Evolutionary conservation across 2,329 filamentous ascomycete genomes (phyloP).

Genomic region (Diaporthe longicolla): DNA sequence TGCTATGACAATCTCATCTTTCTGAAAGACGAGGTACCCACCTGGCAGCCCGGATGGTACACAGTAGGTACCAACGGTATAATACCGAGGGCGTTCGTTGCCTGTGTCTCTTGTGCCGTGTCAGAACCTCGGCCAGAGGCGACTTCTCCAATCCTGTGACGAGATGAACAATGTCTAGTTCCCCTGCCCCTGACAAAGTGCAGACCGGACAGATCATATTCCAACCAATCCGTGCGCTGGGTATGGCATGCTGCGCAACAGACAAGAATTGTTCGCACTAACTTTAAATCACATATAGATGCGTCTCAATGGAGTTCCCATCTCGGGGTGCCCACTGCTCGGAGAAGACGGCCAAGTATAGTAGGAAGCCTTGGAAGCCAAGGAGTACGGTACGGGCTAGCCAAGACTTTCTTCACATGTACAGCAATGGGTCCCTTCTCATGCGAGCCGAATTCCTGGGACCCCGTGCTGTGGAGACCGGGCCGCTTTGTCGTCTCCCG

Average conservation of each 20-base stretch:
- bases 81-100: conserved; percentile 5
- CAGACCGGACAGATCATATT: background rate
- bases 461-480: conserved; percentile 11
- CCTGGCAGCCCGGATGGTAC: too few species aligned
- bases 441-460: conserved; percentile 29
- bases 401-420: conserved; percentile 16
- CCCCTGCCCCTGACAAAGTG: conserved; percentile 16
- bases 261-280: background rate
- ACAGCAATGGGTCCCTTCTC: conserved; percentile 13
- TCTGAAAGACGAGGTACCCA: background rate
- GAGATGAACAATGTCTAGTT: background rate
- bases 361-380: background rate
- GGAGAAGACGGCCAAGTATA: conserved; percentile 9
- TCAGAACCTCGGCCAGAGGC: conserved; percentile 28
- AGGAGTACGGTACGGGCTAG: background rate
- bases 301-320: background rate
- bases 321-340: background rate
- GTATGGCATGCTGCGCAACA: background rate
- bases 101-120: background rate
- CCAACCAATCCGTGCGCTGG: background rate
- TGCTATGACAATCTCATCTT: background rate
- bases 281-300: background rate
- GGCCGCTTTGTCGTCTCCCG: background rate
- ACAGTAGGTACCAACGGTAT: background rate
- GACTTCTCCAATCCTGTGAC: conserved; percentile 21